Evolutionary conservation across 176 grass and related monocot genomes (phyloP).

Genomic region (Cenchrus purpureus): DNA sequence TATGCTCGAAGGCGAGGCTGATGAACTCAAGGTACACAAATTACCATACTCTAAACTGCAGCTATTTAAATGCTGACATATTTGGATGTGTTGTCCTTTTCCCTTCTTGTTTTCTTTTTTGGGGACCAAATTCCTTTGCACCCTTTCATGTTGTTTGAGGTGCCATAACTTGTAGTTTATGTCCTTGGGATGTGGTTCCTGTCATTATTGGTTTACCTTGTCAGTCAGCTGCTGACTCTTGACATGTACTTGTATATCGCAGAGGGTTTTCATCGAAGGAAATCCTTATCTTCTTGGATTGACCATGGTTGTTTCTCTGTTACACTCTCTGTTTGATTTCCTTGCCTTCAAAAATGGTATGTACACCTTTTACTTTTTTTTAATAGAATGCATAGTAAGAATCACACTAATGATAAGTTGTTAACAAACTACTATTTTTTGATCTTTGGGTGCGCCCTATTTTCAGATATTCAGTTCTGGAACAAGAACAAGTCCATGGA

Average conservation of each 20-base stretch:
- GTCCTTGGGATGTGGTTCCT: slow-evolving; percentile 17
- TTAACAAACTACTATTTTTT: neutral
- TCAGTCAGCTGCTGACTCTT: slow-evolving; percentile 27
- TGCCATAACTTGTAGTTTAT: slow-evolving; percentile 24
- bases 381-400: slow-evolving; percentile 20
- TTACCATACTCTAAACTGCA: slow-evolving; percentile 14
- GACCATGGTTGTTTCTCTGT: slow-evolving; percentile 84
- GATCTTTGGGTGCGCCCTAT: slow-evolving; percentile 18
- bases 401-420: slow-evolving; percentile 12
- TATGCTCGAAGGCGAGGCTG: slow-evolving; percentile 99
- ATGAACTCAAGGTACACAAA: slow-evolving; percentile 85
- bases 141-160: slow-evolving; percentile 15
- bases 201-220: slow-evolving; percentile 16
- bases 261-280: slow-evolving; percentile 99
- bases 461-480: slow-evolving; percentile 99
- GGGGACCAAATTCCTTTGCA: neutral
- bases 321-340: slow-evolving; percentile 99
- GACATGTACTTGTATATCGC: slow-evolving; percentile 30
- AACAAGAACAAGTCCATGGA: slow-evolving; percentile 99
- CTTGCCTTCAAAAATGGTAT: slow-evolving; percentile 99
- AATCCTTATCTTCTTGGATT: slow-evolving; percentile 86
- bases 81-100: neutral
- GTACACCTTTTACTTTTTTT: slow-evolving; percentile 17
- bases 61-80: neutral
- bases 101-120: neutral